phyloP scores from a whole-genome alignment of 495 filamentous ascomycete species.

The Penicillium egyptiacum region DNA sequence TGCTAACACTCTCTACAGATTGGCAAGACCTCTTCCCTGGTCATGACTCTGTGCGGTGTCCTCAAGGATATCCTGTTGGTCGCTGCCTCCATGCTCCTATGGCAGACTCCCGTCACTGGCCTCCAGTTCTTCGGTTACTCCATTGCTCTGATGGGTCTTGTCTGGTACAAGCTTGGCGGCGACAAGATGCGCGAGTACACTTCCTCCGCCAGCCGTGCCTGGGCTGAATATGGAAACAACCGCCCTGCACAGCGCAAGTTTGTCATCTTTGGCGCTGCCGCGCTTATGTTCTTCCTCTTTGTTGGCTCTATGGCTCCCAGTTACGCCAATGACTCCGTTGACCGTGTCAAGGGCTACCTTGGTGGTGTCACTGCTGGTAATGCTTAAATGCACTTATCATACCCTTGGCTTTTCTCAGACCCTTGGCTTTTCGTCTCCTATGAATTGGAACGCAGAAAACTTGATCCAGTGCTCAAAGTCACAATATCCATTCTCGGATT shows the following conservation, averaged over 20 bases:
- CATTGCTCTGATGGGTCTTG: constrained; percentile 80
- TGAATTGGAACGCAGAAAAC: background rate
- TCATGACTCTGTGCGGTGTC: constrained; percentile 96
- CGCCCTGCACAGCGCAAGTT: constrained; percentile 76
- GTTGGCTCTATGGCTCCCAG: constrained; percentile 59
- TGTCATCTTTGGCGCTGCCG: constrained; percentile 60
- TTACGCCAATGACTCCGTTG: constrained; percentile 43
- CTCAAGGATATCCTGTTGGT: constrained; percentile 98
- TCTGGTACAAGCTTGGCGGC: constrained; percentile 93
- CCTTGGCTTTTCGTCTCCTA: background rate
- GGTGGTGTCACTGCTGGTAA: constrained; percentile 43
- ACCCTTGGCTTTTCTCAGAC: background rate
- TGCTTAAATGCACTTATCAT: constrained; percentile 26
- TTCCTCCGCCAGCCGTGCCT: constrained; percentile 63
- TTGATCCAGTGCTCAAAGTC: background rate
- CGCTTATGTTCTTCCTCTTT: constrained; percentile 67
- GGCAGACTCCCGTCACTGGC: constrained; percentile 74
- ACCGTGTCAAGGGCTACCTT: constrained; percentile 44
- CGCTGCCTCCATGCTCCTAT: constrained; percentile 82
- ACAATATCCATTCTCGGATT: background rate
- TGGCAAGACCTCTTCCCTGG: constrained; percentile 92
- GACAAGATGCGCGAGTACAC: constrained; percentile 80
- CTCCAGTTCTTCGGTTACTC: constrained; percentile 90
- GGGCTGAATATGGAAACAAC: constrained; percentile 81
- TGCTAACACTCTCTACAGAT: constrained; percentile 57